phyloP scores from a whole-genome alignment of 2,329 filamentous ascomycete species.

The Hypoxylon sp. region DNA sequence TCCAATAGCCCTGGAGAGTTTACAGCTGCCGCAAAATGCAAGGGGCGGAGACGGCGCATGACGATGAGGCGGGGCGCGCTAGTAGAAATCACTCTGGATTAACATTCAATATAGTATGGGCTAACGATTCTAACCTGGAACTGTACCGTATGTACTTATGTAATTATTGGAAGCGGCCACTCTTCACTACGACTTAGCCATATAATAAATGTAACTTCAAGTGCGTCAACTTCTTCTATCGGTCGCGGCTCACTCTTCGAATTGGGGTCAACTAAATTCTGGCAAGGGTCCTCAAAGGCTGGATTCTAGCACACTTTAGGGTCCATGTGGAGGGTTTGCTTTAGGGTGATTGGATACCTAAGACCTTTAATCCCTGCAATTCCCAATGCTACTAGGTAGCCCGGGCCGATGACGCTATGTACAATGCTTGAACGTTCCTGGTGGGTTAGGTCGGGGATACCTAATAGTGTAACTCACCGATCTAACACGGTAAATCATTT shows the following conservation, averaged over 20 bases:
- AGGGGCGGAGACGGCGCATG: slow-evolving; percentile 38
- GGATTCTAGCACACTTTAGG: slow-evolving; percentile 1
- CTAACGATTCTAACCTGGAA: neutral
- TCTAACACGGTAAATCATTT: slow-evolving; percentile 3
- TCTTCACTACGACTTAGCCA: slow-evolving; percentile 5
- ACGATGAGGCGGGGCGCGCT: slow-evolving; percentile 32
- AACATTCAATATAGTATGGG: neutral
- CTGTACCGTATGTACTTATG: no score
- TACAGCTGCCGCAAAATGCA: slow-evolving; percentile 30
- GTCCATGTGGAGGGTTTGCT: slow-evolving; percentile 27
- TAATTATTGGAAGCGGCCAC: neutral
- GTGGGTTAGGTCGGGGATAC: slow-evolving; percentile 16
- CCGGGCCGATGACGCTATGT: slow-evolving; percentile 34
- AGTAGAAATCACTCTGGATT: neutral
- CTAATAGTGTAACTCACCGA: slow-evolving; percentile 1
- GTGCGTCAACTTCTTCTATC: slow-evolving; percentile 6
- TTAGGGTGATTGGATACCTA: slow-evolving; percentile 29
- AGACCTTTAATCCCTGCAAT: slow-evolving; percentile 20
- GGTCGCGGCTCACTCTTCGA: slow-evolving; percentile 6
- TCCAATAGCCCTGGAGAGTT: slow-evolving; percentile 12
- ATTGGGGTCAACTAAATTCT: slow-evolving; percentile 12
- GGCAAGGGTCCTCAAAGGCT: slow-evolving; percentile 1
- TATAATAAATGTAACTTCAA: slow-evolving; percentile 5
- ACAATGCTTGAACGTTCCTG: slow-evolving; percentile 11
- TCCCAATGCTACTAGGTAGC: slow-evolving; percentile 7